These are phyloP conservation scores for Lecanoromycetidae sp. DNA, from an alignment of 2,329 filamentous ascomycete species.

Conservation along the genomic window DNA sequence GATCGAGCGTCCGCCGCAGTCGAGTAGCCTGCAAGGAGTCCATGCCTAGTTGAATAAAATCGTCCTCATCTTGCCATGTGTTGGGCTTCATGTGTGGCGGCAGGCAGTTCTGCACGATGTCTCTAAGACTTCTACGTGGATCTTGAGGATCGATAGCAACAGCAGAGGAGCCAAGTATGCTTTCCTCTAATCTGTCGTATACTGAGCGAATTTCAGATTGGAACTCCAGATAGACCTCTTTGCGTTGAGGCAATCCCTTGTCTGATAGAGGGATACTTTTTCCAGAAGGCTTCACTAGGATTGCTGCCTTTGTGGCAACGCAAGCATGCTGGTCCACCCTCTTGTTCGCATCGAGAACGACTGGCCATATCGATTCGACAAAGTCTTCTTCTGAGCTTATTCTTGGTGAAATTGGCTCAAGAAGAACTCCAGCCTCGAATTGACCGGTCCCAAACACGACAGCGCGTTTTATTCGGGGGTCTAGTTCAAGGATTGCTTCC, in stretches of 20 bases:
- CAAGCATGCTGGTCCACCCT: slow-evolving; percentile 21
- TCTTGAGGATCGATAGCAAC: not conserved
- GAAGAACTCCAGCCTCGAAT: slow-evolving; percentile 19
- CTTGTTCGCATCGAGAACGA: slow-evolving; percentile 20
- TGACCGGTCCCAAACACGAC: slow-evolving; percentile 20
- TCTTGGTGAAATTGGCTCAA: slow-evolving; percentile 17
- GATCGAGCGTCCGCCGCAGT: slow-evolving; percentile 5
- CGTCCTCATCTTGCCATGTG: slow-evolving; percentile 17
- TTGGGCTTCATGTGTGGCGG: not conserved
- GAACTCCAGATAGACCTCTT: slow-evolving; percentile 20
- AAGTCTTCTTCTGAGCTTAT: slow-evolving; percentile 12
- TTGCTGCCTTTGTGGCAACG: slow-evolving; percentile 17
- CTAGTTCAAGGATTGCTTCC: slow-evolving; percentile 18
- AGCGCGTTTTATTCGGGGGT: slow-evolving; percentile 14
- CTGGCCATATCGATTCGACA: slow-evolving; percentile 21
- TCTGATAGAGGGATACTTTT: slow-evolving; percentile 16
- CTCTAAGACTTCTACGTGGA: not conserved
- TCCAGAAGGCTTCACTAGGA: slow-evolving; percentile 17
- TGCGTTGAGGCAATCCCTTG: slow-evolving; percentile 21
- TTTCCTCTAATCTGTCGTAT: not conserved
- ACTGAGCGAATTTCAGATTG: slow-evolving; percentile 16
- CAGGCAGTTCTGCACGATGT: slow-evolving; percentile 4
- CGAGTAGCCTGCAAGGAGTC: slow-evolving; percentile 31
- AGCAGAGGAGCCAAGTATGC: not conserved
- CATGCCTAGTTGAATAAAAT: slow-evolving; percentile 31